phyloP scores from a whole-genome alignment of 2,329 filamentous ascomycete genomes.

The Claviceps capensis region DNA sequence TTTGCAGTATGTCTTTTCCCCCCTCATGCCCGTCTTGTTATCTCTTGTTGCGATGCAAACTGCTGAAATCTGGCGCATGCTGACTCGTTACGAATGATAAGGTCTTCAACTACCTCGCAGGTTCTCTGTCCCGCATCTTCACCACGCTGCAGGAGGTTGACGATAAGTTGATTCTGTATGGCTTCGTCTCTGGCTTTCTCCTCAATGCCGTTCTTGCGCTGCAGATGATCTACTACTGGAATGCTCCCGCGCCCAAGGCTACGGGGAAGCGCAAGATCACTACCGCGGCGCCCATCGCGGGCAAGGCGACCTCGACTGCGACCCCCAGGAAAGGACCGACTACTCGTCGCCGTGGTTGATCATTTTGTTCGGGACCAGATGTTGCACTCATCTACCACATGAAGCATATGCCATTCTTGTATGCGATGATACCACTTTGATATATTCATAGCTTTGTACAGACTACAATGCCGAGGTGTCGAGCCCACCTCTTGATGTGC shows the following conservation, averaged over 20 bases:
- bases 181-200: conserved; percentile 81
- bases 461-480: too few relatives aligned
- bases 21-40: too few relatives aligned
- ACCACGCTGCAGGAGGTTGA: conserved; percentile 96
- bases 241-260: conserved; percentile 40
- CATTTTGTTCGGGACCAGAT: not conserved
- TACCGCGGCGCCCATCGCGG: conserved; percentile 12
- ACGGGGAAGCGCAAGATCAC: conserved; percentile 27
- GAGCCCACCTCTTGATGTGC: too few relatives aligned
- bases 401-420: not conserved
- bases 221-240: conserved; percentile 98
- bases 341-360: conserved; percentile 29
- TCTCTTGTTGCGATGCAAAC: too few relatives aligned
- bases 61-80: too few relatives aligned
- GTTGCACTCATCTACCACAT: not conserved
- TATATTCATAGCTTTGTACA: too few relatives aligned
- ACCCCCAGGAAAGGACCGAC: conserved; percentile 29
- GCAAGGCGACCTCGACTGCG: conserved; percentile 15
- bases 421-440: too few relatives aligned
- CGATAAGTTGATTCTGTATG: conserved; percentile 90
- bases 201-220: conserved; percentile 75
- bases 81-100: conserved; percentile 21
- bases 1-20: conserved; percentile 59
- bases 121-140: conserved; percentile 89
- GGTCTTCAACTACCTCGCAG: conserved; percentile 97